These are phyloP conservation scores for Talaromyces sp. DNA, from an alignment of 2,329 filamentous ascomycete genomes.

Conservation along the genomic window DNA sequence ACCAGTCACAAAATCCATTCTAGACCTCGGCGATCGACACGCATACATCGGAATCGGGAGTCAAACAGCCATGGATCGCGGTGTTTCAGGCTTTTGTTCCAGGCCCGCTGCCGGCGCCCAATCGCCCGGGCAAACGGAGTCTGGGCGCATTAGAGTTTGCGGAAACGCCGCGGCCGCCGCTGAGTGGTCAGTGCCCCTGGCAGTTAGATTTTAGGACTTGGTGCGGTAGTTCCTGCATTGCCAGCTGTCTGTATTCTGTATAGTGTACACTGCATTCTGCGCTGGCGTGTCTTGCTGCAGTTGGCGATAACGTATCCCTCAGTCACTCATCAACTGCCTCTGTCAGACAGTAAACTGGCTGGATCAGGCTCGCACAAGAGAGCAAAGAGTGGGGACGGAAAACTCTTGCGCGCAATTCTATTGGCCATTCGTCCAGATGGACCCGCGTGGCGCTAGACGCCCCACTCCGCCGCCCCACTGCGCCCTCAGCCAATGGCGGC, in stretches of 20 bases:
- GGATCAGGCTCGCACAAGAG: background rate
- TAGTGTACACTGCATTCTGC: background rate
- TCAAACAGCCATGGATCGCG: background rate
- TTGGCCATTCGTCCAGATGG: background rate
- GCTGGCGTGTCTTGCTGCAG: background rate
- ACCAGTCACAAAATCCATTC: too few relatives aligned
- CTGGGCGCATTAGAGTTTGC: background rate
- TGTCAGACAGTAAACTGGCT: too few relatives aligned
- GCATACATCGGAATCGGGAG: background rate
- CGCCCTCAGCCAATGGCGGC: background rate
- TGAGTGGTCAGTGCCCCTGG: background rate
- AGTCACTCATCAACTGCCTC: too few relatives aligned
- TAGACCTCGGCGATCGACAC: too few relatives aligned
- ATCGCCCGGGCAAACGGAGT: background rate
- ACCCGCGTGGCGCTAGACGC: background rate
- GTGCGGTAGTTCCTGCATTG: background rate
- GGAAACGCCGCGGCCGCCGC: background rate
- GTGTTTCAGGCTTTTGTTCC: background rate
- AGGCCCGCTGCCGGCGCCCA: background rate
- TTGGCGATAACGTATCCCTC: background rate
- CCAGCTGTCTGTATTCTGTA: background rate
- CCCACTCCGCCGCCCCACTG: background rate
- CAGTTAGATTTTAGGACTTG: background rate
- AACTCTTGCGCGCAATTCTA: background rate
- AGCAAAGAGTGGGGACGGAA: background rate